Conservation (phyloP, 805 yeast genomes). For the Saccharomycodes ludwigii region DNA sequence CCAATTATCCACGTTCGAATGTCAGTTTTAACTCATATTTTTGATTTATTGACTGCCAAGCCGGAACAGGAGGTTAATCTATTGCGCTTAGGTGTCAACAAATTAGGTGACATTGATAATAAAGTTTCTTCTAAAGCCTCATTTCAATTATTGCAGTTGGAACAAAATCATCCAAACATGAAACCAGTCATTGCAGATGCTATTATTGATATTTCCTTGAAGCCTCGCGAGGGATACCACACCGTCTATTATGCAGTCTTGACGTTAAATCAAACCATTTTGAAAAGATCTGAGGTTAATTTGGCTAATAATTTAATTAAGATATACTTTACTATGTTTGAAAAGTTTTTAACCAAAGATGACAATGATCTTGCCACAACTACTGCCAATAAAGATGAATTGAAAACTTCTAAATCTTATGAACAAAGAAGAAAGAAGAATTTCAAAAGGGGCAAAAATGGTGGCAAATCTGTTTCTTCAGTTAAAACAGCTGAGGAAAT, state of each 20-base stretch:
- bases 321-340: constrained; percentile 79
- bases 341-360: constrained; percentile 58
- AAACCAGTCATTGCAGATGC: constrained; percentile 67
- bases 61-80: constrained; percentile 96
- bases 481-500: constrained; percentile 54
- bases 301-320: constrained; percentile 74
- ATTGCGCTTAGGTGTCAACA: constrained; percentile 79
- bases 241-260: constrained; percentile 79
- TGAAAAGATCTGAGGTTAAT: constrained; percentile 64
- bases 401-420: constrained; percentile 25
- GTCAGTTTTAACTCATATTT: constrained; percentile 62
- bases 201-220: constrained; percentile 68
- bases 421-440: constrained; percentile 61
- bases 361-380: constrained; percentile 26
- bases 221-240: constrained; percentile 69
- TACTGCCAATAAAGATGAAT: constrained; percentile 28
- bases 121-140: constrained; percentile 87
- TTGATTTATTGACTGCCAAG: constrained; percentile 67
- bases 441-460: constrained; percentile 74
- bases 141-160: constrained; percentile 60
- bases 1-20: constrained; percentile 80
- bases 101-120: constrained; percentile 85
- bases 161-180: constrained; percentile 95
- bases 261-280: constrained; percentile 85
- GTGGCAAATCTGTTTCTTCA: constrained; percentile 65